These are phyloP conservation scores for Phytophthora crassamura DNA, from an alignment of 352 stramenopile species.

Conservation along the genomic window DNA sequence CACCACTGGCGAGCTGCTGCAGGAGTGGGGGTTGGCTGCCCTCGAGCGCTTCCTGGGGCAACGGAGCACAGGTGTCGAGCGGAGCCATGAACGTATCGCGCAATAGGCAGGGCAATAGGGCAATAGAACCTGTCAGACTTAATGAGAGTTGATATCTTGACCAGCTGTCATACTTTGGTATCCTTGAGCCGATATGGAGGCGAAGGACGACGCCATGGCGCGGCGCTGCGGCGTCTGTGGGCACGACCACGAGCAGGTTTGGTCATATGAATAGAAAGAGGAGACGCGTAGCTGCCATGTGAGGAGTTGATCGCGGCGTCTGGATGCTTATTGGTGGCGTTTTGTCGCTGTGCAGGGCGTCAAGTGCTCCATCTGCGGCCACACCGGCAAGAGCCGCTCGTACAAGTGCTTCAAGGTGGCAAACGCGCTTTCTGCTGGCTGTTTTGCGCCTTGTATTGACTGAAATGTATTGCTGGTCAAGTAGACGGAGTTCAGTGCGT, in stretches of 20 bases:
- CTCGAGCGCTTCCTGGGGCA: no score
- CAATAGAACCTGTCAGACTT: no score
- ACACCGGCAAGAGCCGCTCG: conserved; percentile 71
- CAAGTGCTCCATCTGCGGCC: conserved; percentile 71
- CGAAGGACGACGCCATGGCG: conserved; percentile 17
- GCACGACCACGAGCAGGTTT: conserved; percentile 41
- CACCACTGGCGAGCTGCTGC: no score
- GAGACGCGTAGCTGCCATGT: neutral
- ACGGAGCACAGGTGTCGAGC: no score
- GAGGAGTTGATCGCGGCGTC: conserved; percentile 6
- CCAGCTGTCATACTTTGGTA: no score
- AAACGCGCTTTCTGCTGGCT: neutral
- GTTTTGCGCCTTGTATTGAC: neutral
- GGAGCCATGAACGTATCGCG: no score
- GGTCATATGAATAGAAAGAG: conserved; percentile 1
- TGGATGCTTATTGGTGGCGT: conserved; percentile 4
- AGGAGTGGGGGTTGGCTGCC: no score
- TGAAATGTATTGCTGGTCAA: neutral
- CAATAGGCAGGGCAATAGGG: no score
- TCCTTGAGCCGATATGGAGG: conserved; percentile 26
- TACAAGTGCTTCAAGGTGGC: conserved; percentile 65
- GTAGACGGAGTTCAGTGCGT: conserved; percentile 46
- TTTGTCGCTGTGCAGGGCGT: conserved; percentile 36
- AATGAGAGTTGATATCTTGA: no score
- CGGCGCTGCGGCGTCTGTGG: conserved; percentile 33